Conservation (phyloP, 768 basidiomycete species). For the Sporobolomyces pararoseus region DNA sequence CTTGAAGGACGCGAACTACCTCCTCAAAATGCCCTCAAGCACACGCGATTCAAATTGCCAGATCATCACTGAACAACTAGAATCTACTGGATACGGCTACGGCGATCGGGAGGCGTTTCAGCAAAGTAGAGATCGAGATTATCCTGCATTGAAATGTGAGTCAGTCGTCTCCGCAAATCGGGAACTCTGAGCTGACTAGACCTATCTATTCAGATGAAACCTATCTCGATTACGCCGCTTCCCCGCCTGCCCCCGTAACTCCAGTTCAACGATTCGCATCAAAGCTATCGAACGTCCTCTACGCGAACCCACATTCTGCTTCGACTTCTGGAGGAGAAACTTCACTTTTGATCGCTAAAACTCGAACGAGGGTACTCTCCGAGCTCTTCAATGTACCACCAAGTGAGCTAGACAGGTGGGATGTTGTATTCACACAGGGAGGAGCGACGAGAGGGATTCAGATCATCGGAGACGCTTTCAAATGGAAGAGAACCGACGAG, state of each 20-base stretch:
- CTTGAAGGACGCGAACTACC: too few relatives aligned
- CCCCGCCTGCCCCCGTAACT: conserved; percentile 38
- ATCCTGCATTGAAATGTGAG: conserved; percentile 36
- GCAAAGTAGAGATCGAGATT: conserved; percentile 3
- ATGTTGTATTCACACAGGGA: conserved; percentile 43
- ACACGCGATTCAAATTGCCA: background rate
- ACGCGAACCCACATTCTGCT: conserved; percentile 44
- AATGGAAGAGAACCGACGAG: conserved; percentile 25
- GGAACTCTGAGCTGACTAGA: background rate
- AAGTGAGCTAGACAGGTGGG: conserved; percentile 30
- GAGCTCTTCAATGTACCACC: conserved; percentile 38
- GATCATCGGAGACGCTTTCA: conserved; percentile 40
- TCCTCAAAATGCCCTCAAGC: background rate
- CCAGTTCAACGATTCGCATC: conserved; percentile 20
- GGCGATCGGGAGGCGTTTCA: conserved; percentile 1
- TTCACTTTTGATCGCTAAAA: conserved; percentile 20
- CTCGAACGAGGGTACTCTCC: conserved; percentile 32
- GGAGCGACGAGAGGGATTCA: conserved; percentile 43
- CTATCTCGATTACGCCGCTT: conserved; percentile 44
- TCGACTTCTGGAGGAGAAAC: conserved; percentile 34
- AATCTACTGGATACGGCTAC: background rate
- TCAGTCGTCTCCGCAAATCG: background rate
- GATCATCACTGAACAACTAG: background rate
- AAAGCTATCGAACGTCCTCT: conserved; percentile 22
- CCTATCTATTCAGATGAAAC: background rate